Evolutionary conservation across 2,329 filamentous ascomycete genomes (phyloP).

Genomic region (Monilinia fructigena): DNA sequence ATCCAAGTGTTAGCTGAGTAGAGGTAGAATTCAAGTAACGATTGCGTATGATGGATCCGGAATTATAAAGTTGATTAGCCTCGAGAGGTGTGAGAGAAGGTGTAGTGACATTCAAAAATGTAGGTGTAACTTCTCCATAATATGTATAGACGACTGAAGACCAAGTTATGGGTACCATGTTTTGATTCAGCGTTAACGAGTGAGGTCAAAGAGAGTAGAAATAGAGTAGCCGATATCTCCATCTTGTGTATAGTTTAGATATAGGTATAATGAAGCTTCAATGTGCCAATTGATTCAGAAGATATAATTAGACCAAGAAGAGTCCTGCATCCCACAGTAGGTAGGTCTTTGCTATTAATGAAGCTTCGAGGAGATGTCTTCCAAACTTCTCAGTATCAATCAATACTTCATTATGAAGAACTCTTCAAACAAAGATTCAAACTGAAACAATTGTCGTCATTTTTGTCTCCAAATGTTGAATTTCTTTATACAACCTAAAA

Average conservation of each 20-base stretch:
- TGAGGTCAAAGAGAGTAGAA: slow-evolving; percentile 27
- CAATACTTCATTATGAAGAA: background rate
- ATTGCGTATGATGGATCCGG: slow-evolving; percentile 49
- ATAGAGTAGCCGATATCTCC: slow-evolving; percentile 14
- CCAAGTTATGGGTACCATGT: slow-evolving; percentile 31
- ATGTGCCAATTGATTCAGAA: background rate
- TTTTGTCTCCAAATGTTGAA: background rate
- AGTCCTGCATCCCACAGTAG: background rate
- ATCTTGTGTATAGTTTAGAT: background rate
- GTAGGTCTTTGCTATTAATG: background rate
- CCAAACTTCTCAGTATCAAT: background rate
- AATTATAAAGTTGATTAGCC: slow-evolving; percentile 51
- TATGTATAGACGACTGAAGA: slow-evolving; percentile 38
- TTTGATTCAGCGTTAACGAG: slow-evolving; percentile 23
- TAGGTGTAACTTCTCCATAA: slow-evolving; percentile 55
- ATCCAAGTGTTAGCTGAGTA: slow-evolving; percentile 39
- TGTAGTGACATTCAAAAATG: slow-evolving; percentile 33
- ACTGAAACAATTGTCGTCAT: background rate
- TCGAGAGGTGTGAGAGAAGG: slow-evolving; percentile 51
- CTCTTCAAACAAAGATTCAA: background rate
- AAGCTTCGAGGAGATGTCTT: background rate
- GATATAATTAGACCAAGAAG: background rate
- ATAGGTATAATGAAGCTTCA: background rate
- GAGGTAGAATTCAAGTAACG: slow-evolving; percentile 47
- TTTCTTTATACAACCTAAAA: background rate